Conservation (phyloP, 1,139 yeast genomes). For the Candida pseudoviswanathii region DNA sequence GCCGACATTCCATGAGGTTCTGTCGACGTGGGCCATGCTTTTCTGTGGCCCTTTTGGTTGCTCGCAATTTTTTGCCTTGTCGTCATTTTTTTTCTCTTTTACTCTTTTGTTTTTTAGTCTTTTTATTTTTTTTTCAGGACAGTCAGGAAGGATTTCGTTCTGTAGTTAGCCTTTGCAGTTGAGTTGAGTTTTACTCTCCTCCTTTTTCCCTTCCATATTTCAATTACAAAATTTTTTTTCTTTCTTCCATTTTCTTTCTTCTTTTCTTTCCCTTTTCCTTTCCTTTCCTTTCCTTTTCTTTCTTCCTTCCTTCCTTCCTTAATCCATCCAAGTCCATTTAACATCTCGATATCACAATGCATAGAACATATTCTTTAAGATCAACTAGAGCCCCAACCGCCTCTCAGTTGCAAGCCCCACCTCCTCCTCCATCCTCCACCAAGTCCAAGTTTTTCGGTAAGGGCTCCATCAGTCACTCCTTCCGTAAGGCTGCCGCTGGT, state of each 20-base stretch:
- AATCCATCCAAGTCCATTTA: not conserved
- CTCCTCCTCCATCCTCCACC: conserved; percentile 77
- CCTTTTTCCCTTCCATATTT: not conserved
- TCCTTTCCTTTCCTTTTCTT: not conserved
- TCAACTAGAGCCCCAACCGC: conserved; percentile 81
- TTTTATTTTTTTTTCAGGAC: not conserved
- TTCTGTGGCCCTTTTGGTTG: not conserved
- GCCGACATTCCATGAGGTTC: too few relatives aligned
- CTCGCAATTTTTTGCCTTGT: not conserved
- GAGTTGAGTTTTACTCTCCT: not conserved
- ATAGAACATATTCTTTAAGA: conserved; percentile 83
- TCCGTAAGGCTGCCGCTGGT: conserved; percentile 74
- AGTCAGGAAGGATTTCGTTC: too few relatives aligned
- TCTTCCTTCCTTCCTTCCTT: conserved; percentile 2
- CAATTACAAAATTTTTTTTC: not conserved
- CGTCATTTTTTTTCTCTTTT: not conserved
- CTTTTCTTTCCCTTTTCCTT: not conserved
- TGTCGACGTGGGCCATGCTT: not conserved
- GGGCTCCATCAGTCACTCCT: conserved; percentile 63
- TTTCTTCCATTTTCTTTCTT: not conserved
- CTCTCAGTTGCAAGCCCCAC: conserved; percentile 76
- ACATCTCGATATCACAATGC: conserved; percentile 43
- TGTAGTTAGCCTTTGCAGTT: not conserved
- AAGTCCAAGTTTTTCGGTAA: conserved; percentile 72
- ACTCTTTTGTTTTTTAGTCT: too few relatives aligned